A percentile compares a stretch with the other conserved stretches of the same genome.
Conservation (phyloP, 495 filamentous ascomycete species). For the Pyrenula aspistea region DNA sequence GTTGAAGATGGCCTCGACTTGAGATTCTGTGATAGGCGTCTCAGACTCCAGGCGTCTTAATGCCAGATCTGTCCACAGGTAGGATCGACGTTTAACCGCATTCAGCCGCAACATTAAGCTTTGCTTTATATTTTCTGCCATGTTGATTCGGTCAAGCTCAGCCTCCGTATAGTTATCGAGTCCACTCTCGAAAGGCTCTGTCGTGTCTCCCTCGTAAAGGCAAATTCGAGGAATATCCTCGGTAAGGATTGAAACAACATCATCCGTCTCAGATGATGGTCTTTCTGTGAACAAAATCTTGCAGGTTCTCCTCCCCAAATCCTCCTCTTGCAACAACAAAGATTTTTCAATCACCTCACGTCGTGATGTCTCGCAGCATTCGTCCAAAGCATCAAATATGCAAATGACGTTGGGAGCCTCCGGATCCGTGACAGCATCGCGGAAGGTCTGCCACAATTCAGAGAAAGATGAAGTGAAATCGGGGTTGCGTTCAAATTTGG, state of each 20-base stretch:
- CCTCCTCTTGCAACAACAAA: constrained; percentile 8
- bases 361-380: constrained; percentile 13
- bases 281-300: constrained; percentile 40
- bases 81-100: constrained; percentile 22
- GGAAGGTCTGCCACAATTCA: constrained; percentile 30
- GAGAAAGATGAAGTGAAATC: constrained; percentile 20
- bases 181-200: not conserved
- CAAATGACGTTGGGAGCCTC: constrained; percentile 31
- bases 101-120: constrained; percentile 14
- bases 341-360: not conserved
- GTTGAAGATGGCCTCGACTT: constrained; percentile 9
- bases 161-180: constrained; percentile 13
- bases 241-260: constrained; percentile 13
- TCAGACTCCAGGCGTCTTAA: constrained; percentile 17
- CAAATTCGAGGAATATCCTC: constrained; percentile 19
- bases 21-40: constrained; percentile 9
- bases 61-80: constrained; percentile 33
- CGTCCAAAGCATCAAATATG: constrained; percentile 35
- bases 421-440: constrained; percentile 15
- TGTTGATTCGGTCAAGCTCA: constrained; percentile 22
- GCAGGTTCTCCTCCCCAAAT: not conserved
- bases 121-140: constrained; percentile 10
- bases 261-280: constrained; percentile 26
- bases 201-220: constrained; percentile 8
- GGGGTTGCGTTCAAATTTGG: constrained; percentile 11